phyloP scores from a whole-genome alignment of 192 early-diverging fungal species.

The Rhizophagus clarus region DNA sequence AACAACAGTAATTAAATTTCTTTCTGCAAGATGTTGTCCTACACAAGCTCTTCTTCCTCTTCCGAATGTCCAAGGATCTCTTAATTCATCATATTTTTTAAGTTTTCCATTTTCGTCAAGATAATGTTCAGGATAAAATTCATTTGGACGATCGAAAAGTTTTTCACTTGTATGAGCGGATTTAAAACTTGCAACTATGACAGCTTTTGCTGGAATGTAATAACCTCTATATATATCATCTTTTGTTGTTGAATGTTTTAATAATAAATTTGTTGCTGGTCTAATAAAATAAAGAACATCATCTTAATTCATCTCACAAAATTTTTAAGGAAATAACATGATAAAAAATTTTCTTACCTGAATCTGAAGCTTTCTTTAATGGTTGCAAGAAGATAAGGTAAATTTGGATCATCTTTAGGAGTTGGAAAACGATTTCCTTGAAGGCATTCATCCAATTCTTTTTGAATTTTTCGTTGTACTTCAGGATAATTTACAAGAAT shows the following conservation, averaged over 20 bases:
- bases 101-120: constrained; percentile 5
- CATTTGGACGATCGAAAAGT: neutral
- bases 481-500: neutral
- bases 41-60: neutral
- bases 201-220: neutral
- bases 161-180: neutral
- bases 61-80: neutral
- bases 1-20: neutral
- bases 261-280: neutral
- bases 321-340: neutral
- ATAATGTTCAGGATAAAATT: constrained; percentile 11
- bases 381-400: constrained; percentile 9
- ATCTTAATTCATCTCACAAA: too few species aligned
- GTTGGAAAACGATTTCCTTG: neutral
- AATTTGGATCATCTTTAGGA: neutral
- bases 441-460: neutral
- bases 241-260: neutral
- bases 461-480: constrained; percentile 4
- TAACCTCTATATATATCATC: constrained; percentile 15
- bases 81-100: constrained; percentile 1
- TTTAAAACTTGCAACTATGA: neutral
- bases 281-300: neutral
- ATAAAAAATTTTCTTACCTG: neutral
- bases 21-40: neutral
- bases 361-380: constrained; percentile 13